Evolutionary conservation across 352 stramenopile genomes (phyloP).

Genomic region (Aphanomyces astaci): DNA sequence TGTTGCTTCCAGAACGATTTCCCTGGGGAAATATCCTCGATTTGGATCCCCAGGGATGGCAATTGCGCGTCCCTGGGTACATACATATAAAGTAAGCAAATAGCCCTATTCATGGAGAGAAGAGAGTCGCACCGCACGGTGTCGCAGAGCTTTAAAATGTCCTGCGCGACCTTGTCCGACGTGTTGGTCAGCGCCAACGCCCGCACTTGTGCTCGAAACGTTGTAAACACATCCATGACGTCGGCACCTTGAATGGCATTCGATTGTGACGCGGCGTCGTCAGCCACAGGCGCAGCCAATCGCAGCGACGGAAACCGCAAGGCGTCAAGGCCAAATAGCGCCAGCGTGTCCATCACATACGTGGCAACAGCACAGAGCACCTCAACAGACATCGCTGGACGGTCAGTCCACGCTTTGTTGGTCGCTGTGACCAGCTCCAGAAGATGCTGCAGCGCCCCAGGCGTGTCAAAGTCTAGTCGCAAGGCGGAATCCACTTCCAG

Average conservation of each 20-base stretch:
- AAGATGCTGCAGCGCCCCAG: constrained; percentile 52
- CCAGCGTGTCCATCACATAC: constrained; percentile 63
- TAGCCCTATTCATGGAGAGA: too few species aligned
- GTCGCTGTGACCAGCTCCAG: constrained; percentile 55
- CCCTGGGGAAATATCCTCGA: constrained; percentile 60
- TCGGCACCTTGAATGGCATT: constrained; percentile 25
- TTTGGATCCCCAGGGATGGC: constrained; percentile 43
- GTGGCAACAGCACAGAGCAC: constrained; percentile 41
- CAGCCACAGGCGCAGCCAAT: background rate
- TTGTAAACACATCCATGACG: constrained; percentile 42
- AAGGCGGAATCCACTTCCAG: constrained; percentile 52
- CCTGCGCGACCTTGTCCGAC: constrained; percentile 31
- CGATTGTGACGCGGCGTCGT: background rate
- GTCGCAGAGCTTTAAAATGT: constrained; percentile 56
- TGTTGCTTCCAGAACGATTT: constrained; percentile 30
- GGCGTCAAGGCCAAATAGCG: constrained; percentile 57
- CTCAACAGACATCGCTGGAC: constrained; percentile 37
- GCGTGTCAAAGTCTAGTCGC: constrained; percentile 86
- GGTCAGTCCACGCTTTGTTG: constrained; percentile 52
- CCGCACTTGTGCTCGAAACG: constrained; percentile 56
- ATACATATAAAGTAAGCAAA: too few species aligned
- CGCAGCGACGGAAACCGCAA: constrained; percentile 45
- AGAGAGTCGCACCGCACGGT: constrained; percentile 35
- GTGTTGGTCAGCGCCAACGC: constrained; percentile 47
- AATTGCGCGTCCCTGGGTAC: constrained; percentile 45